A percentile compares a stretch with the other conserved stretches of the same genome.
Evolutionary conservation across 2,329 filamentous ascomycete genomes (phyloP).

Genomic region (Epichloe typhina): DNA sequence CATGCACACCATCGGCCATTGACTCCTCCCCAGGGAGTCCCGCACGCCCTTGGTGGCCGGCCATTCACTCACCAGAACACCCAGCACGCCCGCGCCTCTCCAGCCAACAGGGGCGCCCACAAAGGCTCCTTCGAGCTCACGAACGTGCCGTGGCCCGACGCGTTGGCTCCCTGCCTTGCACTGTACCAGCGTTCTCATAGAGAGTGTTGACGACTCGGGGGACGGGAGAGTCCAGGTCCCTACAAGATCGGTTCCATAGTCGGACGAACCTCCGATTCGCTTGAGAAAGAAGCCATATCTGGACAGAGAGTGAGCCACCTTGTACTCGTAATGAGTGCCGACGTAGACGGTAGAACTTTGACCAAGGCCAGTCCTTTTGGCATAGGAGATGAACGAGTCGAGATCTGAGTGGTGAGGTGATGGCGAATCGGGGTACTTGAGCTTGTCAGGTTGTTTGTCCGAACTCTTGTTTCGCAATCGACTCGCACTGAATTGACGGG

Average conservation of each 20-base stretch:
- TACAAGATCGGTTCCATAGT: constrained; percentile 62
- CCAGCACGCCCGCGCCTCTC: constrained; percentile 52
- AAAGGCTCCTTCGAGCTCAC: constrained; percentile 74
- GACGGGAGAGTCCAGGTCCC: constrained; percentile 51
- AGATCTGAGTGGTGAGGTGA: constrained; percentile 48
- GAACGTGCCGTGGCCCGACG: constrained; percentile 44
- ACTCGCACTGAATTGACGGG: not conserved
- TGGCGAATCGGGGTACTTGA: constrained; percentile 31
- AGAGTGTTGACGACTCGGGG: constrained; percentile 13
- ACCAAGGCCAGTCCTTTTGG: constrained; percentile 41
- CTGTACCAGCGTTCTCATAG: constrained; percentile 41
- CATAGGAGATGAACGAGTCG: constrained; percentile 51
- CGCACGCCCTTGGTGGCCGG: constrained; percentile 68
- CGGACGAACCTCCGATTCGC: constrained; percentile 52
- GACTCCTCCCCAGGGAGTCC: constrained; percentile 53
- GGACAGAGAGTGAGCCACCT: constrained; percentile 40
- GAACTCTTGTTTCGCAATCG: not conserved
- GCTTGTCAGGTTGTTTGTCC: not conserved
- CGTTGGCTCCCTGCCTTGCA: constrained; percentile 50
- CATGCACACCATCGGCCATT: constrained; percentile 59
- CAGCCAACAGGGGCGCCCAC: constrained; percentile 60
- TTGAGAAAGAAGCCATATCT: constrained; percentile 50
- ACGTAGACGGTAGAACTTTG: constrained; percentile 46
- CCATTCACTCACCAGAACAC: constrained; percentile 54
- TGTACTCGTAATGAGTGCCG: constrained; percentile 71